Conservation (phyloP, 345 rosid genomes). For the Ceriops zippeliana region DNA sequence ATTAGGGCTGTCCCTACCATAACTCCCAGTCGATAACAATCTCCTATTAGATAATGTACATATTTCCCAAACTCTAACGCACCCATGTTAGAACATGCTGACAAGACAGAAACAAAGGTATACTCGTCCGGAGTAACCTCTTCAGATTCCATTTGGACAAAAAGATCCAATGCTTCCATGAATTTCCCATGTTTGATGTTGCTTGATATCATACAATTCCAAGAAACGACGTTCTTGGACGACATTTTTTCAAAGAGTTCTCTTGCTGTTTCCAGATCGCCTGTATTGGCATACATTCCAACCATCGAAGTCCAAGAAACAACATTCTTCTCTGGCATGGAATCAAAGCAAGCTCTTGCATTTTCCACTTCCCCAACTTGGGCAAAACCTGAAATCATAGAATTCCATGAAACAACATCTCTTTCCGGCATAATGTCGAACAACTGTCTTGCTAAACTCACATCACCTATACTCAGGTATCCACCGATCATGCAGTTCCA, state of each 20-base stretch:
- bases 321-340: conserved; percentile 33
- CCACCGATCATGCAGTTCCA: conserved; percentile 30
- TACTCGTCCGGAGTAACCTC: conserved; percentile 30
- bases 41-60: conserved; percentile 14
- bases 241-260: conserved; percentile 27
- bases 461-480: conserved; percentile 20
- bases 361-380: conserved; percentile 34
- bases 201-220: conserved; percentile 37
- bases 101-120: conserved; percentile 30
- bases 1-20: conserved; percentile 27
- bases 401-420: conserved; percentile 40
- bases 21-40: conserved; percentile 6
- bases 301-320: conserved; percentile 46
- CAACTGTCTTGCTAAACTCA: conserved; percentile 32
- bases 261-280: conserved; percentile 20
- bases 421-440: conserved; percentile 41
- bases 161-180: conserved; percentile 30
- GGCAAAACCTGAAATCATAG: conserved; percentile 33
- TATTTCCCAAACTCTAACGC: conserved; percentile 30
- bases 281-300: conserved; percentile 27
- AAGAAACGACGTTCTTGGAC: conserved; percentile 31
- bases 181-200: conserved; percentile 17
- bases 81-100: conserved; percentile 43
- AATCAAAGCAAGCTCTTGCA: conserved; percentile 32
- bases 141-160: conserved; percentile 24